These are phyloP conservation scores for Elongisporangium senticosum DNA, from an alignment of 352 stramenopile genomes.

Conservation along the genomic window DNA sequence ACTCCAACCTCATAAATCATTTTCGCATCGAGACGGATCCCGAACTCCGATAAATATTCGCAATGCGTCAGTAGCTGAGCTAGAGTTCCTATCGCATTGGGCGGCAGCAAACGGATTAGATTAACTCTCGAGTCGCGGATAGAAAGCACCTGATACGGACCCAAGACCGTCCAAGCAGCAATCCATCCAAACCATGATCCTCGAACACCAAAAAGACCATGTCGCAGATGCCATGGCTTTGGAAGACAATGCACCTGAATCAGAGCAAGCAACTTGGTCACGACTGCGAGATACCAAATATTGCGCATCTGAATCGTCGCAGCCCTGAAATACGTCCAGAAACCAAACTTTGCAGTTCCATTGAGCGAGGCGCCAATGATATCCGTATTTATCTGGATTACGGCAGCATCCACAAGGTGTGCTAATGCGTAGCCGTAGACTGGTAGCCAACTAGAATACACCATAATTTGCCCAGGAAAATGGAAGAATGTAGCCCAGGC, in stretches of 20 bases:
- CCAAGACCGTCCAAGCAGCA: not conserved
- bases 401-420: conserved; percentile 32
- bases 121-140: not conserved
- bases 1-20: not conserved
- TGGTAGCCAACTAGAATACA: conserved; percentile 46
- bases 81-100: not conserved
- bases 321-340: conserved; percentile 18
- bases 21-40: not conserved
- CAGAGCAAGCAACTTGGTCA: conserved; percentile 13
- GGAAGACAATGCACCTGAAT: not conserved
- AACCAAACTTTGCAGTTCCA: not conserved
- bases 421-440: conserved; percentile 29
- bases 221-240: not conserved
- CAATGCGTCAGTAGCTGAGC: not conserved
- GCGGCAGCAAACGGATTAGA: not conserved
- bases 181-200: not conserved
- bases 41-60: not conserved
- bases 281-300: conserved; percentile 33
- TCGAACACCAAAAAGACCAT: not conserved
- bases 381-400: conserved; percentile 12
- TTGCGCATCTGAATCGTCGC: conserved; percentile 38
- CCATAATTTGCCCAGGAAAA: conserved; percentile 46
- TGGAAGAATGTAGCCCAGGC: conserved; percentile 16
- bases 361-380: not conserved
- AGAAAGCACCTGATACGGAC: not conserved